Base-by-base conservation (phyloP, 768 basidiomycete genomes). In the Rhodotorula paludigena region DNA sequence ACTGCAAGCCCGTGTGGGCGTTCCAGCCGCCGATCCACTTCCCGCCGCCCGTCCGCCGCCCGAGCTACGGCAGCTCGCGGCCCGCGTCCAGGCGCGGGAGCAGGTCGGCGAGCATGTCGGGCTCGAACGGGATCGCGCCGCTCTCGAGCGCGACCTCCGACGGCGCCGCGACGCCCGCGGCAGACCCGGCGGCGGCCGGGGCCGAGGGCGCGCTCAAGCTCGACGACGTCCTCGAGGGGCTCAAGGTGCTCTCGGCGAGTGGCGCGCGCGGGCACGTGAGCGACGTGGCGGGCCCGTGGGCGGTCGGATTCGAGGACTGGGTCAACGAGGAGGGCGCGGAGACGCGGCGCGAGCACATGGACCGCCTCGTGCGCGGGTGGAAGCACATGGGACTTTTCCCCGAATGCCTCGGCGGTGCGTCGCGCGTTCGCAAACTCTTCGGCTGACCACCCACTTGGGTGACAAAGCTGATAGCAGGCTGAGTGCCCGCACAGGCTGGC, bases 401-500 rank as follows among this genome's bases (percentile, higher is more conserved):
- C 20, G 77, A 76, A 18, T 74, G 75, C 25, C 69, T 81, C 32
- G 78, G 72, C 23, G 80, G 80, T 78, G 38, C 57, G 77, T 58
- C 14, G 12, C 45, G 15, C 16, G 18, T 9, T 16, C 20, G 5
- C 28, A 15, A 5, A 2, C 30, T n/a, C 14, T 28, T 32, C 20
- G 15, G 5, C 20, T 38, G n/a, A n/a, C n/a, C n/a, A n/a, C n/a
- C n/a, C n/a, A n/a, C n/a, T n/a, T n/a, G n/a, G n/a, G n/a, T n/a
- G n/a, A n/a, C n/a, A n/a, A n/a, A n/a, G n/a, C n/a, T n/a, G n/a
- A n/a, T n/a, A n/a, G n/a, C n/a, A n/a, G n/a, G n/a, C n/a, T n/a
- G n/a, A n/a, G n/a, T n/a, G n/a, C 30, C 61, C 66, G 52, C 25
- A 23, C 63, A 68, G 88, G 92, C 63, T 97, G 94, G 93, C 81